phyloP scores from a whole-genome alignment of 192 early-diverging fungal genomes.

The Umbelopsis sp. region DNA sequence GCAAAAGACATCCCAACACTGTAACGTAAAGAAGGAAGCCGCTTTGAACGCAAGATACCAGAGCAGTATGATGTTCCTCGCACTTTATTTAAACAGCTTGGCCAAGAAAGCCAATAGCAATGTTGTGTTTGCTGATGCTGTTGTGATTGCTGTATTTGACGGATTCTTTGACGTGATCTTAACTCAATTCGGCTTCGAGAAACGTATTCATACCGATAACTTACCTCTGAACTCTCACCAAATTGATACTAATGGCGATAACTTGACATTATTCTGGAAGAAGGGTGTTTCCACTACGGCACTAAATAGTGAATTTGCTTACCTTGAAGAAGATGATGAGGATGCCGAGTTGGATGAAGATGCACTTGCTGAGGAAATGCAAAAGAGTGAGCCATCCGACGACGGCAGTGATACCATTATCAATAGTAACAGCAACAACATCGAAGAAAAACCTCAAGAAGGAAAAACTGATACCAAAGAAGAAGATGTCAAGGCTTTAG shows the following conservation, averaged over 20 bases:
- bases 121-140: constrained; percentile 56
- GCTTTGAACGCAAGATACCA: constrained; percentile 74
- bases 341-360: constrained; percentile 53
- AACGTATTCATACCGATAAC: constrained; percentile 57
- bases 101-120: constrained; percentile 37
- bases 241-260: constrained; percentile 35
- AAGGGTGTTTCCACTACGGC: constrained; percentile 42
- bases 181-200: constrained; percentile 73
- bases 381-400: constrained; percentile 10
- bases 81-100: constrained; percentile 58
- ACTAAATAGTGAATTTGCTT: constrained; percentile 26
- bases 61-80: constrained; percentile 67
- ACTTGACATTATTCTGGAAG: constrained; percentile 53
- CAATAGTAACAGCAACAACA: background rate
- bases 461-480: background rate
- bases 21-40: constrained; percentile 79
- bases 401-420: constrained; percentile 16
- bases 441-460: background rate
- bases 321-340: constrained; percentile 51
- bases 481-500: constrained; percentile 12
- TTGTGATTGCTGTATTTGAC: constrained; percentile 68
- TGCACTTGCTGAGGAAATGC: constrained; percentile 18
- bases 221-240: constrained; percentile 44
- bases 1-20: constrained; percentile 68
- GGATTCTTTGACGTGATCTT: constrained; percentile 76